These are phyloP conservation scores for Dictyophora rubrovolvata DNA, from an alignment of 768 basidiomycete species.

Conservation along the genomic window DNA sequence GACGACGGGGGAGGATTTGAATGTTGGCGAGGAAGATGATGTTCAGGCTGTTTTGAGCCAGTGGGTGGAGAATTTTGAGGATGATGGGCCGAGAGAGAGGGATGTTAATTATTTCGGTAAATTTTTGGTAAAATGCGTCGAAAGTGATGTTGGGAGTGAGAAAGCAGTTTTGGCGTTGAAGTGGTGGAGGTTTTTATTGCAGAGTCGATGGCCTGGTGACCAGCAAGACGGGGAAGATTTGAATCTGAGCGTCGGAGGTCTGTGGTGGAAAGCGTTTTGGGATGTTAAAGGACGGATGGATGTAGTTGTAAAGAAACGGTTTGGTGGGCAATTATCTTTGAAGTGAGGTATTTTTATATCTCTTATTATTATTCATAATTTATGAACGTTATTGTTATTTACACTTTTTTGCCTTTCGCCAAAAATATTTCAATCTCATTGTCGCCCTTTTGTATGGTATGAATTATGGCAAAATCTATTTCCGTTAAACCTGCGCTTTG, in stretches of 20 bases:
- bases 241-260: conserved; percentile 32
- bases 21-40: conserved; percentile 57
- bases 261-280: conserved; percentile 78
- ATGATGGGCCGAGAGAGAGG: conserved; percentile 54
- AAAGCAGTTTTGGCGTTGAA: conserved; percentile 60
- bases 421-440: conserved; percentile 40
- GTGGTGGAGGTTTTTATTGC: conserved; percentile 72
- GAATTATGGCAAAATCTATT: conserved; percentile 26
- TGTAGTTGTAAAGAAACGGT: conserved; percentile 49
- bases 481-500: conserved; percentile 41
- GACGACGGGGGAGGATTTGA: conserved; percentile 49
- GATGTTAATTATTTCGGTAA: conserved; percentile 70
- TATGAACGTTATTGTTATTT: not conserved
- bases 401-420: conserved; percentile 33
- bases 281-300: conserved; percentile 62
- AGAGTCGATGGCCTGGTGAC: conserved; percentile 50
- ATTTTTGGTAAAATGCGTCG: conserved; percentile 60
- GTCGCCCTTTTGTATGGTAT: conserved; percentile 15
- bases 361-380: conserved; percentile 9
- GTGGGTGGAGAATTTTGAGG: conserved; percentile 63
- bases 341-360: conserved; percentile 26
- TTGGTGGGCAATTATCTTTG: conserved; percentile 62
- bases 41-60: conserved; percentile 59
- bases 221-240: conserved; percentile 24
- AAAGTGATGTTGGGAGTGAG: conserved; percentile 60